Conservation (phyloP, 768 basidiomycete genomes). For the Kwoniella bestiolae region DNA sequence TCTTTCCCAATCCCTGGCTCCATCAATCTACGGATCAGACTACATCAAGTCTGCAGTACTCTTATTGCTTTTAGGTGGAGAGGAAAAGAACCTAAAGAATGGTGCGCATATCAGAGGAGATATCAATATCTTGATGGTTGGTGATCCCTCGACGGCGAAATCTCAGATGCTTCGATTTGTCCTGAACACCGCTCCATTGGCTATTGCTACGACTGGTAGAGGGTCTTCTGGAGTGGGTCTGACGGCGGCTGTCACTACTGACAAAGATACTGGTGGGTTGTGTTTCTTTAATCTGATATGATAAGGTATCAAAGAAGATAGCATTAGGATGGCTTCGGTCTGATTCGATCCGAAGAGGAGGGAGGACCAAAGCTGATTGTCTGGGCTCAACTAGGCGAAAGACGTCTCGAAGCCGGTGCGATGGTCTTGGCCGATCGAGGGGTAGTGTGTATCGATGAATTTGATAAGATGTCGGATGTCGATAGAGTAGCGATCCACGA, state of each 20-base stretch:
- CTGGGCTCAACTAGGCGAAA: slow-evolving; percentile 62
- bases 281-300: background rate
- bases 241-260: slow-evolving; percentile 96
- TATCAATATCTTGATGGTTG: slow-evolving; percentile 99
- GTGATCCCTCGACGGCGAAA: slow-evolving; percentile 98
- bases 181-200: slow-evolving; percentile 90
- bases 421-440: slow-evolving; percentile 99
- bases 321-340: background rate
- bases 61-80: slow-evolving; percentile 89
- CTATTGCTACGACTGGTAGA: slow-evolving; percentile 96
- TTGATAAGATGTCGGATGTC: slow-evolving; percentile 99
- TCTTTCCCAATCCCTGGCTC: slow-evolving; percentile 91
- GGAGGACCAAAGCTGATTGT: background rate
- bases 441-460: slow-evolving; percentile 99
- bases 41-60: slow-evolving; percentile 93
- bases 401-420: slow-evolving; percentile 94
- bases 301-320: too few relatives aligned
- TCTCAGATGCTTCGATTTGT: slow-evolving; percentile 95
- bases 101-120: slow-evolving; percentile 99
- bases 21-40: slow-evolving; percentile 95
- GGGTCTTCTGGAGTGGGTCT: slow-evolving; percentile 99
- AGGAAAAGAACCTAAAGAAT: slow-evolving; percentile 96
- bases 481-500: slow-evolving; percentile 99
- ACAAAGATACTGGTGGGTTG: slow-evolving; percentile 82
- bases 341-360: too few relatives aligned